Base-by-base conservation (phyloP, 139 green algal species). In the Diplosphaera chodatii region DNA sequence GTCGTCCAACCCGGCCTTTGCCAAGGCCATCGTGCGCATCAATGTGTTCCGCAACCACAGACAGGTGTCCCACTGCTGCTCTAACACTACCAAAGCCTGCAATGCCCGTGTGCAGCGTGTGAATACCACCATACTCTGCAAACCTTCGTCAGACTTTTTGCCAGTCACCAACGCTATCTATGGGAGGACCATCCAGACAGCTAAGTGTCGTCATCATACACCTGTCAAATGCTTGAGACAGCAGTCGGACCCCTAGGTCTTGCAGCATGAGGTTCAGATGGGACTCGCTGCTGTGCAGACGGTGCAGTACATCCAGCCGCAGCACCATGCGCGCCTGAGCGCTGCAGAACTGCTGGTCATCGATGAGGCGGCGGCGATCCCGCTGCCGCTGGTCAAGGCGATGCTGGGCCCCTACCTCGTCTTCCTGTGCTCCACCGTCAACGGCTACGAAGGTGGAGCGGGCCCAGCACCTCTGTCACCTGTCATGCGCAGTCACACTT, bases 291-390 rank as follows among this genome's bases (percentile, higher is more conserved):
- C 64, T 56, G 31, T 76, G 64, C 91, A 97, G 88, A 97, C 92
- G 18, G 88, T 97, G 55, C 93, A 97, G 87, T 99, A 98, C 84
- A 93, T 99, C 69, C 86, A 93, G 80, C 94, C 94, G 23, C 91
- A 98, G 82, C 89, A 98, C 80, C 76, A 91, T 63, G 85, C 88
- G 27, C 83, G 84, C 70, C 84, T 98, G 71, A 80, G 81, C 13
- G 89, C 96, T 81, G 95, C 95, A 8, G 95, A 99, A 89, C 87
- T 99, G 73, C 77, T 99, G 41, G 92, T 99, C 15, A 98, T 99
- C 69, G 95, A 99, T 74, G 95, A 99, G 82, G 93, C 93, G 18
- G 93, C 93, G 0, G 94, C 94, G 64, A 99, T 99, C 71, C 95
- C 95, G 1, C 83, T 99, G 73, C 92, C 95, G 0, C 66, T 94